Evolutionary conservation across 768 basidiomycete genomes (phyloP), one percentile per base, ranked within the genome.

Genomic region (Multifurca ochricompacta): DNA sequence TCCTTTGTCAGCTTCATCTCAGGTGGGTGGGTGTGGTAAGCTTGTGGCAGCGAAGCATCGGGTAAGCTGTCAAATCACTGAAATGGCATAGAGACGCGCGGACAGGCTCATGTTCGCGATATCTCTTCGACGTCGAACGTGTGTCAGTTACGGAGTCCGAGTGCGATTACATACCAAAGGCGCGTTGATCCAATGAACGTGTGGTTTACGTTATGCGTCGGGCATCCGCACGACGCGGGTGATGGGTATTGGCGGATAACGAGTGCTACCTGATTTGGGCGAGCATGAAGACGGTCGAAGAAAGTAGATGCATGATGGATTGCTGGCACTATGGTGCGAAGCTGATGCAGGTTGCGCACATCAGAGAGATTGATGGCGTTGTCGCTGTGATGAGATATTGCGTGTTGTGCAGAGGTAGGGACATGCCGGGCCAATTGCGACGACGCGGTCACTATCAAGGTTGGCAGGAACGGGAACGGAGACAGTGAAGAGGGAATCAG

Each of bases 281-380:
- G 5, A 10, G n/a, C 14, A 19, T 18, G 21, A 13, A 23, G 10
- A 28, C 35, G 3, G 19, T 42, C 48, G 6, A 27, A n/a, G 23
- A 32, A 34, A 35, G 13, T 27, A 21, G 32, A 27, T 35, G 34
- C 41, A 42, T 34, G 27, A 5, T 19, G 51, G 44, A 30, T 18
- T 9, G 55, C 55, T 56, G 55, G 44, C 55, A 46, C 36, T 16
- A 11, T 31, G 18, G 36, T 27, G 19, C 27, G 27, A 52, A 57
- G 40, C 27, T 27, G 40, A 48, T 48, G n/a, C n/a, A n/a, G 30
- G 45, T n/a, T 16, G 13, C 13, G 13, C 10, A 34, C 13, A 32
- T 23, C 45, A 25, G 14, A 45, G 14, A 45, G n/a, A 35, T 18
- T 21, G 43, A 44, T 46, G 4, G 18, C 27, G n/a, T 45, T 19